Conservation (phyloP, 2,329 filamentous ascomycete species). For the Catunica adiposa region DNA sequence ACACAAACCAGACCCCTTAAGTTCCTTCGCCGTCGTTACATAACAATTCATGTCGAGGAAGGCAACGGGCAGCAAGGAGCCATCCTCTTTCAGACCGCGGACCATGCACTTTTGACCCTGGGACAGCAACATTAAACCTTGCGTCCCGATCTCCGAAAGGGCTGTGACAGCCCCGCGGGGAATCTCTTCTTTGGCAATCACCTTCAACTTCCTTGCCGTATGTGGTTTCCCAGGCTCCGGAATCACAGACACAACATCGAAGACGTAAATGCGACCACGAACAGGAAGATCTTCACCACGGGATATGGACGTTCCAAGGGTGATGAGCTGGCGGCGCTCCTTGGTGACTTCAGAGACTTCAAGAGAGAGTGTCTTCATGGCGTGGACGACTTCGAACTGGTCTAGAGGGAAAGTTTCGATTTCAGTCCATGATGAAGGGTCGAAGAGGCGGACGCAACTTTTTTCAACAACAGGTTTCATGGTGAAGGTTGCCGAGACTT, state of each 20-base stretch:
- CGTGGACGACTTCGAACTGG: constrained; percentile 59
- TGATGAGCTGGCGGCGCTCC: constrained; percentile 65
- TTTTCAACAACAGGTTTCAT: constrained; percentile 52
- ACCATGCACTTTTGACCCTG: constrained; percentile 98
- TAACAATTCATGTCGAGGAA: constrained; percentile 98
- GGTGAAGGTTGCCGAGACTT: constrained; percentile 40
- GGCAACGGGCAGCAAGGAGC: constrained; percentile 77
- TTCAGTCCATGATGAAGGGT: constrained; percentile 57
- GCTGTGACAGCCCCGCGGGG: constrained; percentile 82
- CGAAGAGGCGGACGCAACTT: constrained; percentile 62
- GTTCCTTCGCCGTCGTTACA: constrained; percentile 67
- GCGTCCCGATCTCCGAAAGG: constrained; percentile 66
- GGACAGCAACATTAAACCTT: constrained; percentile 74
- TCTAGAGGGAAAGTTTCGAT: constrained; percentile 65
- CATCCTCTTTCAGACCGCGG: constrained; percentile 85
- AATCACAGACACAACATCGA: constrained; percentile 81
- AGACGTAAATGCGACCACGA: constrained; percentile 72
- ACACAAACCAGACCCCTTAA: constrained; percentile 70
- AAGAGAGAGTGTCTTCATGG: constrained; percentile 66
- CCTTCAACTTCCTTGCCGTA: constrained; percentile 69
- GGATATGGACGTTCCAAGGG: constrained; percentile 70
- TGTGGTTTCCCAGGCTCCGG: constrained; percentile 75
- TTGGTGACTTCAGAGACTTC: constrained; percentile 86
- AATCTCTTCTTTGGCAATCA: constrained; percentile 78
- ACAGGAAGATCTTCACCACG: constrained; percentile 82